Evolutionary conservation across 257 asterid genomes (phyloP).

Genomic region (Ophiorrhiza pumila): DNA sequence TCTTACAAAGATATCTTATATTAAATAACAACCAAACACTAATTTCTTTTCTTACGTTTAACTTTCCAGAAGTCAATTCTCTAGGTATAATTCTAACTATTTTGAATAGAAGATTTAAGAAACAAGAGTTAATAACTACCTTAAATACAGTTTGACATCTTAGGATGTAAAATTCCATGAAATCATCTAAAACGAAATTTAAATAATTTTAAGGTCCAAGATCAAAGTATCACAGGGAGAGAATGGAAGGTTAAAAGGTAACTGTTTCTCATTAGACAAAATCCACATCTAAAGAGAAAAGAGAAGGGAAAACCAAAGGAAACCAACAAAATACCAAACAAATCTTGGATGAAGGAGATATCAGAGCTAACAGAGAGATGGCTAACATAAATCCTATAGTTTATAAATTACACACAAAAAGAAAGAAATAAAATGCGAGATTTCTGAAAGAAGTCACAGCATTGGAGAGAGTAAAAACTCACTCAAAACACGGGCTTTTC

Average conservation of each 20-base stretch:
- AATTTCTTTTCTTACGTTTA: neutral
- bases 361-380: neutral
- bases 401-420: neutral
- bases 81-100: neutral
- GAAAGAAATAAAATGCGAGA: neutral
- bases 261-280: neutral
- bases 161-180: neutral
- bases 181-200: neutral
- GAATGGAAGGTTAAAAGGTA: neutral
- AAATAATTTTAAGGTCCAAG: neutral
- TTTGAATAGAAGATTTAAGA: neutral
- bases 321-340: neutral
- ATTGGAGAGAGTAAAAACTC: slow-evolving; percentile 39
- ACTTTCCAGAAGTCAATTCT: neutral
- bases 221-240: neutral
- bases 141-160: neutral
- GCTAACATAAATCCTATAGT: neutral
- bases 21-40: neutral
- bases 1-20: neutral
- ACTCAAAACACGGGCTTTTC: slow-evolving; percentile 56
- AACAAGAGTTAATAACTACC: neutral
- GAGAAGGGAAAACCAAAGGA: neutral
- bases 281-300: neutral
- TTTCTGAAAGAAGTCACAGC: neutral
- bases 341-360: neutral